Conservation (phyloP, 202 grass and related monocot species). For the Panicum hallii region DNA sequence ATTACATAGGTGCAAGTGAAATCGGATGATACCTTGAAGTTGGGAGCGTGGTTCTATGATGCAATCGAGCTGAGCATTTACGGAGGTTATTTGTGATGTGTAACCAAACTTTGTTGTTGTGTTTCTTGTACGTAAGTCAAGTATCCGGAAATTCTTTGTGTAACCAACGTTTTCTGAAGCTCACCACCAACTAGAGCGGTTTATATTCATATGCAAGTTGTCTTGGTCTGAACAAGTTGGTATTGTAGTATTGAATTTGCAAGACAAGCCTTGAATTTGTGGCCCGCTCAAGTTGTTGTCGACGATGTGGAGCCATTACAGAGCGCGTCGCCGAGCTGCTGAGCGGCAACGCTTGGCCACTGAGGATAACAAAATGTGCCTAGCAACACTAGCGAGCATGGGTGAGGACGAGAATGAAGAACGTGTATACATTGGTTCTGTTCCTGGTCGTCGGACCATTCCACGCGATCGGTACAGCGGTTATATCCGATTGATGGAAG, state of each 20-base stretch:
- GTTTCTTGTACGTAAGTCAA: not conserved
- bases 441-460: no score
- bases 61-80: not conserved
- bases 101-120: not conserved
- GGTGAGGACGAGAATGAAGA: no score
- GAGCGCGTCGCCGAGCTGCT: no score
- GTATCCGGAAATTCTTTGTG: not conserved
- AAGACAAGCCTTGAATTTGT: not conserved
- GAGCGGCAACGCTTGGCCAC: no score
- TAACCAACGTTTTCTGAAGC: not conserved
- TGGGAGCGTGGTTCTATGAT: not conserved
- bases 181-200: not conserved
- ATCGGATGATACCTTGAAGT: not conserved
- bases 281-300: not conserved
- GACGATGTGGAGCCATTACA: no score
- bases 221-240: not conserved
- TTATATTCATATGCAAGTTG: conserved; percentile 6
- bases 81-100: not conserved
- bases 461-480: no score
- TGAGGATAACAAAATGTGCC: no score
- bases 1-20: not conserved
- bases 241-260: not conserved
- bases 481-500: no score
- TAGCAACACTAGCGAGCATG: no score
- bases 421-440: no score